Base-by-base conservation (phyloP, 225 moss, liverwort and hornwort species). In the Sphagnum tenellum region DNA sequence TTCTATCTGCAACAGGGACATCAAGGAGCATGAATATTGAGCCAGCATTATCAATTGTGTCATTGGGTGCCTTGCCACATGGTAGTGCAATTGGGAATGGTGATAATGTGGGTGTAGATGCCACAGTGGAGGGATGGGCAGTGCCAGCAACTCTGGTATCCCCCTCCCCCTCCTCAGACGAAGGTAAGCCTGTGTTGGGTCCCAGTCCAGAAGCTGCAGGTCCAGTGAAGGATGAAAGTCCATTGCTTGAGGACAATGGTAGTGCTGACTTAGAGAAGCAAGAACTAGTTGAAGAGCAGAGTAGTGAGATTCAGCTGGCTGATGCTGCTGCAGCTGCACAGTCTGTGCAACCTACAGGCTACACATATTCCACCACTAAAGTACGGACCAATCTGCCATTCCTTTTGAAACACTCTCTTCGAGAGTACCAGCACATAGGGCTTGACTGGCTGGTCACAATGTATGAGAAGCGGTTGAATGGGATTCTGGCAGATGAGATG, bases 381-480 rank as follows among this genome's bases (percentile, higher is more conserved):
- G 95, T 96, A 66, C 89, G 91, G 68, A 96, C 96, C 61, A 92
- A 92, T 51, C 73, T 92, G 74, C 96, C 96, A 62, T 96, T 96
- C 66, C 74, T 96, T 62, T 66, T 96, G 79, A 96, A 96, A 74
- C 96, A 96, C 78, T 90, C 89, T 5, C 76, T 96, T 60, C 89
- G 92, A 55, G 92, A 96, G 78, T 96, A 96, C 83, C 96, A 96
- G 73, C 96, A 96, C 71, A 92, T 96, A 53, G 96, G 96, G 48
- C 72, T 96, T 76, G 96, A 96, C 65, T 96, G 96, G 96, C 77
- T 96, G 75, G 96, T 96, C 66, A 96, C 96, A 50, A 96, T 96
- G 96, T 92, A 92, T 78, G 96, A 96, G 77, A 92, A 96, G 81
- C 92, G 96, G 56, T 76, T 96, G 64, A 96, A 96, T 53, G 96